A percentile compares a stretch with the other conserved stretches of the same genome.
Conservation (phyloP, 192 early-diverging fungal species). For the Thoreauomyces humboldtii region DNA sequence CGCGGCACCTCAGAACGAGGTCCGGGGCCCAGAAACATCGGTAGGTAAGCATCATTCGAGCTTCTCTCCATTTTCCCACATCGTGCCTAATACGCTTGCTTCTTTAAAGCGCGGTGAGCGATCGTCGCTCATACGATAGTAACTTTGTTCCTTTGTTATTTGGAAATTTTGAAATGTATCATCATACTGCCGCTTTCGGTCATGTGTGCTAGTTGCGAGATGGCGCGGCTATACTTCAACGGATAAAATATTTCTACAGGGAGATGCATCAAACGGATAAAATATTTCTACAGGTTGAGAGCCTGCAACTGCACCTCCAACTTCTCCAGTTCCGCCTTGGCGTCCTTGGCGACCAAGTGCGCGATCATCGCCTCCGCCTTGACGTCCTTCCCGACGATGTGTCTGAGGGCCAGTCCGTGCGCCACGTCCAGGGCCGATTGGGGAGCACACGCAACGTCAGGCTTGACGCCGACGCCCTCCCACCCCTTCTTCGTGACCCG, state of each 20-base stretch:
- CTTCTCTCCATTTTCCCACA: neutral
- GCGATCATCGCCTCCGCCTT: too few species aligned
- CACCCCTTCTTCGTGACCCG: neutral
- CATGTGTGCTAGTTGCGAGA: too few species aligned
- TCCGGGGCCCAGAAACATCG: neutral
- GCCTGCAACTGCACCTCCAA: neutral
- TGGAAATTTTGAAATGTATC: too few species aligned
- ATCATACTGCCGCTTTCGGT: too few species aligned
- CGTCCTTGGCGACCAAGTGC: neutral
- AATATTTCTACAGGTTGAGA: neutral
- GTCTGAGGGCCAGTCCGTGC: neutral
- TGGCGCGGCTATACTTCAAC: too few species aligned
- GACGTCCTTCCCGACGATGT: too few species aligned
- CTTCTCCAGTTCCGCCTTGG: neutral
- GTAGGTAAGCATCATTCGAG: neutral
- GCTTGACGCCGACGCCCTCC: neutral
- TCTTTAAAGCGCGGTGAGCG: neutral
- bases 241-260: too few species aligned
- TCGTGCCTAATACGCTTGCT: neutral
- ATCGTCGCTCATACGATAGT: slow-evolving; percentile 1
- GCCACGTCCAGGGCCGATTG: slow-evolving; percentile 3
- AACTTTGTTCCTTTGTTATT: too few species aligned
- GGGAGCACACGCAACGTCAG: neutral
- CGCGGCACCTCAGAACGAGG: neutral
- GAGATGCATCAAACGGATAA: too few species aligned